phyloP scores from a whole-genome alignment of 2,329 filamentous ascomycete genomes.

The Claviceps paspali region DNA sequence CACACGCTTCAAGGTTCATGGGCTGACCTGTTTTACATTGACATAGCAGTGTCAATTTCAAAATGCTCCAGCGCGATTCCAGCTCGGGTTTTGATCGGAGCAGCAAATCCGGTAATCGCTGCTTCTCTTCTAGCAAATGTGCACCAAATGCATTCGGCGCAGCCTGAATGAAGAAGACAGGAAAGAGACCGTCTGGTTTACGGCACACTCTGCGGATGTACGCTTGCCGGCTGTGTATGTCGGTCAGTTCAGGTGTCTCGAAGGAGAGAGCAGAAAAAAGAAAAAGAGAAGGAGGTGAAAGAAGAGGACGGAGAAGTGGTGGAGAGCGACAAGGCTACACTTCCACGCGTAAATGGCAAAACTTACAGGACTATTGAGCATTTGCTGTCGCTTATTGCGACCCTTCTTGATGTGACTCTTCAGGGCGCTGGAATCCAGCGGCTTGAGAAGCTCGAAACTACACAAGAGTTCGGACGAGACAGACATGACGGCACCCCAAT shows the following conservation, averaged over 20 bases:
- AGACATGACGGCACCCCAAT: constrained; percentile 98
- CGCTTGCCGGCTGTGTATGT: constrained; percentile 31
- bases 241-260: constrained; percentile 1
- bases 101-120: neutral
- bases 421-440: constrained; percentile 83
- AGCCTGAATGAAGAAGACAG: neutral
- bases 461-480: constrained; percentile 87
- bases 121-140: neutral
- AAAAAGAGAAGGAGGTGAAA: neutral
- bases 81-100: neutral
- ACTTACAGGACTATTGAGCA: constrained; percentile 91
- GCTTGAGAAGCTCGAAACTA: constrained; percentile 93
- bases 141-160: neutral
- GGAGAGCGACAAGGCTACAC: no score
- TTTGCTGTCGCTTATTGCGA: constrained; percentile 82
- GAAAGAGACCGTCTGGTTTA: neutral
- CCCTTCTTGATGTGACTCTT: constrained; percentile 99
- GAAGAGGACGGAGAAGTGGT: neutral
- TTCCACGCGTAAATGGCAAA: neutral
- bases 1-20: neutral
- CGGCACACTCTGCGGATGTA: constrained; percentile 35
- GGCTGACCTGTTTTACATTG: neutral
- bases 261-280: neutral
- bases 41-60: neutral
- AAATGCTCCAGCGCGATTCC: neutral